A percentile compares a stretch with the other conserved stretches of the same genome.
These are phyloP conservation scores for Grigorovia humatica DNA, from an alignment of 805 yeast species.

Conservation along the genomic window DNA sequence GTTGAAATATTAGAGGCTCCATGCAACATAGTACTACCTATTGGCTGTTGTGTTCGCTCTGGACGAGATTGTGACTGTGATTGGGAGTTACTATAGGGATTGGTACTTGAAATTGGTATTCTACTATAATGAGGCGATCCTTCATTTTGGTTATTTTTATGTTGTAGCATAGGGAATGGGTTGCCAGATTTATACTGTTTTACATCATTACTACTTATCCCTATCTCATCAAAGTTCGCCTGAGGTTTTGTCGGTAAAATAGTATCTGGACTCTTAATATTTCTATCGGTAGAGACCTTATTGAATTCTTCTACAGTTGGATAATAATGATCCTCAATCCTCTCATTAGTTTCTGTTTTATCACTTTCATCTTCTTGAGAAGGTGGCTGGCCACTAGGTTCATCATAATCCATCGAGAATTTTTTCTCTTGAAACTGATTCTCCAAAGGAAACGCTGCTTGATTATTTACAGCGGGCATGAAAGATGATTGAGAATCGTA, in stretches of 20 bases:
- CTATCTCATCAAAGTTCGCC: neutral
- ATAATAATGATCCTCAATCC: slow-evolving; percentile 5
- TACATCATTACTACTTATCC: neutral
- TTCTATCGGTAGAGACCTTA: slow-evolving; percentile 1
- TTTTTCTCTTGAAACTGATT: neutral
- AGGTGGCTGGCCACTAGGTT: neutral
- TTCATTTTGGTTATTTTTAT: neutral
- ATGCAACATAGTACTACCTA: too few relatives aligned
- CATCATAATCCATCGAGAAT: neutral
- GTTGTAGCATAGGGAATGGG: slow-evolving; percentile 27
- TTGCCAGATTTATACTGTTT: slow-evolving; percentile 28
- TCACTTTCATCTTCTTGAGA: neutral
- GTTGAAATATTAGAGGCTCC: neutral
- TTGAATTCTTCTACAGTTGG: slow-evolving; percentile 20
- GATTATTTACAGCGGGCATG: neutral
- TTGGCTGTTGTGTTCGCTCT: too few relatives aligned
- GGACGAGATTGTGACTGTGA: neutral
- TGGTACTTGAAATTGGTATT: neutral
- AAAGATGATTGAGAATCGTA: neutral
- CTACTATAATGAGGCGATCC: neutral
- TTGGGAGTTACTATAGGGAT: neutral
- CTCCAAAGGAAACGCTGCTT: neutral
- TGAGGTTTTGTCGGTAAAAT: neutral
- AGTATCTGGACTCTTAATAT: neutral
- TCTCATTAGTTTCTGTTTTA: neutral